Evolutionary conservation across 495 filamentous ascomycete genomes (phyloP).

Genomic region (Xanthoparmelia taractica): DNA sequence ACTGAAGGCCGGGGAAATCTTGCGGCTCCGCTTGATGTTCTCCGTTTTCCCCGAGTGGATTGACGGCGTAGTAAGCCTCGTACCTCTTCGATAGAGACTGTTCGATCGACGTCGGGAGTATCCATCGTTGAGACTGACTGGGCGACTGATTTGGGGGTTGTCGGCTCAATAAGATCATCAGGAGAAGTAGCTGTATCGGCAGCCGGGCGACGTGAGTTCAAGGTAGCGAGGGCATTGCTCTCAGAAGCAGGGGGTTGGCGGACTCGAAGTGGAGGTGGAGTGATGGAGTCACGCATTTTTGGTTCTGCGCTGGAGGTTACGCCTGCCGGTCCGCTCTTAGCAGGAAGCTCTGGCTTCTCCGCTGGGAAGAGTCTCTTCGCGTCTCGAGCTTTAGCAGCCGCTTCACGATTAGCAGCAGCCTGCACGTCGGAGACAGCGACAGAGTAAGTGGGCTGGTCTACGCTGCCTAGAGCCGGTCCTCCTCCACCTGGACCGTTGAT

Average conservation of each 20-base stretch:
- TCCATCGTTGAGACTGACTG: slow-evolving; percentile 13
- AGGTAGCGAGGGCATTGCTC: slow-evolving; percentile 36
- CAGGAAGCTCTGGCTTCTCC: slow-evolving; percentile 29
- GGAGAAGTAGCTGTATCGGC: slow-evolving; percentile 34
- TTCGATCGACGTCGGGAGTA: slow-evolving; percentile 22
- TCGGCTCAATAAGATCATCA: slow-evolving; percentile 13
- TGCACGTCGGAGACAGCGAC: slow-evolving; percentile 62
- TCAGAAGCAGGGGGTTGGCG: slow-evolving; percentile 33
- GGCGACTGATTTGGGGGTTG: slow-evolving; percentile 18
- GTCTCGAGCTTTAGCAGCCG: slow-evolving; percentile 54
- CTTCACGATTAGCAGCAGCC: slow-evolving; percentile 51
- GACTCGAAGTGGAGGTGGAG: slow-evolving; percentile 33
- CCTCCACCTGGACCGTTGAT: slow-evolving; percentile 78
- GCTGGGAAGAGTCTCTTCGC: slow-evolving; percentile 52
- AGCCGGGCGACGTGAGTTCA: slow-evolving; percentile 39
- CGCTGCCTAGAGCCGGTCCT: slow-evolving; percentile 56
- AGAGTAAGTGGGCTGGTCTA: slow-evolving; percentile 62
- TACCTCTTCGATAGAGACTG: slow-evolving; percentile 33
- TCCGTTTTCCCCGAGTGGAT: slow-evolving; percentile 34
- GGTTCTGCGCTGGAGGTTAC: slow-evolving; percentile 35
- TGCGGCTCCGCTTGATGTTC: slow-evolving; percentile 19
- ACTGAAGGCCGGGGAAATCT: background rate
- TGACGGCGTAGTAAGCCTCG: slow-evolving; percentile 33
- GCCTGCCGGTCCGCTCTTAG: slow-evolving; percentile 25
- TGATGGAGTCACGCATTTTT: slow-evolving; percentile 22